Base-by-base conservation (phyloP, 495 filamentous ascomycete genomes). In the Aeminium ludgeri region DNA sequence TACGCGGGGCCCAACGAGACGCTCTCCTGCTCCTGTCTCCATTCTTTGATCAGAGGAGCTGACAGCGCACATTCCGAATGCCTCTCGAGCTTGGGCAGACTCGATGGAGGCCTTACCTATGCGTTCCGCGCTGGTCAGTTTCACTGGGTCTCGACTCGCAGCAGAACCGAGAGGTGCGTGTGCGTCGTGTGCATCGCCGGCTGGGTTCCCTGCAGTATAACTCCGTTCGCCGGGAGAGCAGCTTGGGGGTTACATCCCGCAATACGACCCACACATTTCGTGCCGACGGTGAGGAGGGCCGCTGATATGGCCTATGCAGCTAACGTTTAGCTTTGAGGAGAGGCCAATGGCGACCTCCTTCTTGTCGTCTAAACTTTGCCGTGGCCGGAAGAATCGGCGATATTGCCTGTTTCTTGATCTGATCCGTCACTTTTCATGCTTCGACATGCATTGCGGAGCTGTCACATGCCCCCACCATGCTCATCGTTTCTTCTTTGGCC, bases 271-370 rank as follows among this genome's bases (percentile, higher is more conserved):
- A 42, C 46, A 36, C 40, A 38, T 45, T 30, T 41, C 46, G 42
- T 42, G 37, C 13, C n/a, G 45, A 38, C 36, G 38, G 41, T 23
- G 23, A 30, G 20, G 16, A 20, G 30, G 34, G 17, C 41, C 41
- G 33, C 33, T 41, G 28, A 41, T 36, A 32, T 8, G 20, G 20
- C 10, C 31, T 10, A 41, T 50, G 48, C 48, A 50, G 43, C 48
- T 50, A 50, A 37, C 33, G 2, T 13, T 45, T 50, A 50, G 43
- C 48, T 46, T 40, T 50, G 30, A 15, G 18, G 15, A 25, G 23
- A 42, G 28, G 32, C 48, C 48, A 50, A 46, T 46, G 38, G 43
- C 43, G 39, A 27, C 20, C 25, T 25, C 30, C 33, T 10, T 34
- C 10, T 27, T 15, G 16, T 18, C 23, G 40, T 40, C 40, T 43